Base-by-base conservation (phyloP, 2,329 filamentous ascomycete genomes). In the Microthyrium microscopicum region DNA sequence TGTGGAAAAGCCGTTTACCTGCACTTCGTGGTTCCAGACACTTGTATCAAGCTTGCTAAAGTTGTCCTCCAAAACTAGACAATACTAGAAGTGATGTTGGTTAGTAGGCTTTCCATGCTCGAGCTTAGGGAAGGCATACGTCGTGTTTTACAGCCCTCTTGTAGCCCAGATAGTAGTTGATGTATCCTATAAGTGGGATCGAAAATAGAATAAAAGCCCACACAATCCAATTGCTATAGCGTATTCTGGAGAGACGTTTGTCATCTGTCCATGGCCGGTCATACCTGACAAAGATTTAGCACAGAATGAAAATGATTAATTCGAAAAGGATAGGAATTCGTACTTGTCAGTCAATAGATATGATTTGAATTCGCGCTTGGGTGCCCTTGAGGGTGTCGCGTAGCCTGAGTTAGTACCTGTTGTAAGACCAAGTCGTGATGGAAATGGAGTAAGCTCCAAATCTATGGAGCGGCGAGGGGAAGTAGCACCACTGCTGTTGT, bases 1-100 rank as follows among this genome's bases (percentile, higher is more conserved):
- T n/a, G n/a, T n/a, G n/a, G n/a, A n/a, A n/a, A n/a, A n/a, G 31
- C 49, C 49, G 28, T 52, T 52, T 33, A 59, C 48, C 44, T 63
- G 55, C 17, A 64, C 56, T 41, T 67, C 61, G 37, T 60, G 56
- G 9, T 54, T 56, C 65, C 65, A 69, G n/a, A 62, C 44, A 29
- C 48, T 44, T 11, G 47, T 49, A 45, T 64, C 50, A 22, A 66
- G 49, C 13, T 46, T 51, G n/a, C 52, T 48, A 45, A 68, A 70
- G 39, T 61, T 46, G 37, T 70, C 65, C 31, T 62, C 56, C 24
- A 61, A 51, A 4, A 68, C 46, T n/a, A 61, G 50, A 44, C 65
- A 68, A 46, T 66, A 65, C 49, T 64, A 24, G n/a, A 19, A n/a
- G n/a, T n/a, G n/a, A n/a, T n/a, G 22, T n/a, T n/a, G n/a, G n/a